Conservation (phyloP, 176 grass and related monocot species). For the Rhynchospora pubera region DNA sequence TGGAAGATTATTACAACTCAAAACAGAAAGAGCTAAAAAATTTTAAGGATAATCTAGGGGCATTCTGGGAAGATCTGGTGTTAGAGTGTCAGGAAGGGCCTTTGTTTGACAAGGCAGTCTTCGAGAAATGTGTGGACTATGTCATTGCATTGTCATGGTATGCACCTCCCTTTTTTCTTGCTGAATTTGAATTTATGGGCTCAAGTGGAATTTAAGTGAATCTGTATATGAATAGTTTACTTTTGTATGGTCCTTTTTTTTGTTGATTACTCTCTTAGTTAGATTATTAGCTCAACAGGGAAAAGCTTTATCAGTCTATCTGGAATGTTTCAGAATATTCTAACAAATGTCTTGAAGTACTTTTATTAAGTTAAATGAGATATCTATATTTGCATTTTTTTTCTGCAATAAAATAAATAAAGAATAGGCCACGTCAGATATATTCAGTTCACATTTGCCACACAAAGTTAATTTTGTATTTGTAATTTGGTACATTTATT, state of each 20-base stretch:
- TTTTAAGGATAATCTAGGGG: constrained; percentile 89
- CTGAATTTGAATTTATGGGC: background rate
- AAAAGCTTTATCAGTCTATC: background rate
- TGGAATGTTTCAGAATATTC: constrained; percentile 1
- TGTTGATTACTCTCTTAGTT: background rate
- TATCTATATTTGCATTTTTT: background rate
- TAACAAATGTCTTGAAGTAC: background rate
- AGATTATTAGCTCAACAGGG: background rate
- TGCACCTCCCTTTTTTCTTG: constrained; percentile 8
- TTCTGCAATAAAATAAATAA: background rate
- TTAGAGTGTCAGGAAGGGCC: constrained; percentile 93
- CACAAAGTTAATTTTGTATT: background rate
- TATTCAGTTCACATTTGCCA: constrained; percentile 3
- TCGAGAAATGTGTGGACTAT: constrained; percentile 72
- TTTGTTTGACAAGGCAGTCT: constrained; percentile 69
- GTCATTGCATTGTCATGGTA: constrained; percentile 91
- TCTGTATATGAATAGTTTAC: background rate
- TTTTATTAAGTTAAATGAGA: background rate
- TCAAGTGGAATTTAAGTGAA: background rate
- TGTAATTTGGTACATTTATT: background rate
- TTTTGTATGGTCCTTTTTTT: background rate
- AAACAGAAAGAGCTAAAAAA: constrained; percentile 83
- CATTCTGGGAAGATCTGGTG: constrained; percentile 82
- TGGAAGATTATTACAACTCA: constrained; percentile 80
- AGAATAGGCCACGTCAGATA: background rate